Percentiles rank a stretch among this genome's conserved stretches.
Evolutionary conservation across 495 filamentous ascomycete genomes (phyloP).

Genomic region (Monascus purpureus): DNA sequence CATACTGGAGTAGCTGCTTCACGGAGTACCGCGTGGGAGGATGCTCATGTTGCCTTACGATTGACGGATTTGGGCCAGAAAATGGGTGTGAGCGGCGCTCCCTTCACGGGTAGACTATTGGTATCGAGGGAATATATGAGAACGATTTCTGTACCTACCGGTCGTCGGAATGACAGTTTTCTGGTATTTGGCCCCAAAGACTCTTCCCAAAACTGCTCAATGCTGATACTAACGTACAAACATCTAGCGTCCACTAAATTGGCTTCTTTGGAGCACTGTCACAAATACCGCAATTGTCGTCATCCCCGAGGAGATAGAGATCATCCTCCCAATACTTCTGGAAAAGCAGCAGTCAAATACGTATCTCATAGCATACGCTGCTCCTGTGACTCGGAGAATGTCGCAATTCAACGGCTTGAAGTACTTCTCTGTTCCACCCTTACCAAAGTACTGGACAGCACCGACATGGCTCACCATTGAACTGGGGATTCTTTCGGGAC

Average conservation of each 20-base stretch:
- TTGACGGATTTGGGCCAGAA: conserved; percentile 18
- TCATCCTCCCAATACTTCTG: conserved; percentile 24
- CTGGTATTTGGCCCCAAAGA: conserved; percentile 13
- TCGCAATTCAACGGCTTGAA: conserved; percentile 32
- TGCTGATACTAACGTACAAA: conserved; percentile 1
- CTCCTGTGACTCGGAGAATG: conserved; percentile 40
- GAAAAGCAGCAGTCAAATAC: neutral
- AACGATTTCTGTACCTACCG: conserved; percentile 10
- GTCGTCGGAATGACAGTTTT: conserved; percentile 17
- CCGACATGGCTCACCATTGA: conserved; percentile 36
- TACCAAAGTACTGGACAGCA: conserved; percentile 18
- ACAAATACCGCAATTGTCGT: conserved; percentile 30
- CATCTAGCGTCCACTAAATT: conserved; percentile 24
- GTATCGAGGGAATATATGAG: conserved; percentile 21
- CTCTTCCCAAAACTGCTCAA: neutral
- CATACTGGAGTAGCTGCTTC: conserved; percentile 17
- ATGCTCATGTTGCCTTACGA: conserved; percentile 15
- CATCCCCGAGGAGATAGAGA: conserved; percentile 40
- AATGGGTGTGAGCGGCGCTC: conserved; percentile 8
- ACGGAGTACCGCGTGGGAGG: conserved; percentile 10
- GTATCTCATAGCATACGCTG: conserved; percentile 37
- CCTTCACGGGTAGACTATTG: conserved; percentile 12
- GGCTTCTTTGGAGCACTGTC: conserved; percentile 22
- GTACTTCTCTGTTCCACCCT: conserved; percentile 33
- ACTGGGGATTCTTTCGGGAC: conserved; percentile 40